Conservation (phyloP, 106 monocot species). For the Narthecium ossifragum region DNA sequence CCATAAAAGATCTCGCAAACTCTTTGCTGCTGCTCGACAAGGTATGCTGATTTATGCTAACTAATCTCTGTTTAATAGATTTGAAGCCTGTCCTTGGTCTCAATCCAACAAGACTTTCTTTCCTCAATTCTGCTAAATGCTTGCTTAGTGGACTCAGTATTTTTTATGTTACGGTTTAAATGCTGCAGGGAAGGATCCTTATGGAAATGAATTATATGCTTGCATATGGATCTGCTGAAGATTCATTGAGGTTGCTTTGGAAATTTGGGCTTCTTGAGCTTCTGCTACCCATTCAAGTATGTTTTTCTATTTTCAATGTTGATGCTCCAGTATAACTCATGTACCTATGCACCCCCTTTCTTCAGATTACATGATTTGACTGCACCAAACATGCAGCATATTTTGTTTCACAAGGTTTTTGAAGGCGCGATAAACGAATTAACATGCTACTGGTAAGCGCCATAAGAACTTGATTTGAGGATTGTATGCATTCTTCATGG, state of each 20-base stretch:
- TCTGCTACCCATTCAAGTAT: constrained; percentile 85
- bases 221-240: constrained; percentile 88
- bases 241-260: constrained; percentile 91
- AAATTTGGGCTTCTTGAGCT: constrained; percentile 89
- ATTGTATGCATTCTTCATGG: no score
- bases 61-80: not conserved
- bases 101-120: not conserved
- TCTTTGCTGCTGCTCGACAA: constrained; percentile 76
- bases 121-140: not conserved
- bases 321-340: constrained; percentile 2
- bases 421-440: constrained; percentile 64
- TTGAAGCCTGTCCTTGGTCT: no score
- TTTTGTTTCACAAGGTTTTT: constrained; percentile 84
- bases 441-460: constrained; percentile 87
- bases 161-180: constrained; percentile 1
- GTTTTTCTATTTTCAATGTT: constrained; percentile 1
- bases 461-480: no score
- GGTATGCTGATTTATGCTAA: constrained; percentile 27
- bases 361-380: constrained; percentile 19
- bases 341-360: constrained; percentile 6
- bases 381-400: constrained; percentile 76
- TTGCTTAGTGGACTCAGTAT: no score
- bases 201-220: constrained; percentile 99
- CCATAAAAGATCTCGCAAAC: constrained; percentile 59
- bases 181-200: constrained; percentile 61